Evolutionary conservation across 331 rosid genomes (phyloP), one percentile per base, ranked within the genome.

Genomic region (Prunus yedoensis): DNA sequence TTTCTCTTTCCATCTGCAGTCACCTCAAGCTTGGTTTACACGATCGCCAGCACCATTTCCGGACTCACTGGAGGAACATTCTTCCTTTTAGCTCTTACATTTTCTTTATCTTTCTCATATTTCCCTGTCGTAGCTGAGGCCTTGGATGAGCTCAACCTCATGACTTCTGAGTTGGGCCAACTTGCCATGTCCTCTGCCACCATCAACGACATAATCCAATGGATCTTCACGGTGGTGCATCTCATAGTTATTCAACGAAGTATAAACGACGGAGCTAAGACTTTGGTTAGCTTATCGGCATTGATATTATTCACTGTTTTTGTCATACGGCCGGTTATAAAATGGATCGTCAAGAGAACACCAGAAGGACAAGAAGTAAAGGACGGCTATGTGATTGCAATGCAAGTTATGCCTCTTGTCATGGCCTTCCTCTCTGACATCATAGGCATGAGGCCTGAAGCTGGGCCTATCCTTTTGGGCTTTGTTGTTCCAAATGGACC

Each of bases 401-500:
- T 78, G 70, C 53, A 86, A 35, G 0, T 82, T 3, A 60, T 74
- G 43, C 59, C 90, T 66, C 16, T 90, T 38, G 20, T 85, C 3
- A 80, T 87, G 74, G 89, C 83, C 27, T 79, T 90, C 63, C 3
- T 86, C 66, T 90, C 96, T 56, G 91, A 92, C 74, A 70, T 64
- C 47, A 59, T 86, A 27, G 97, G 93, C 65, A 1, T 86, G 25
- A 76, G 35, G 47, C 88, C 89, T 50, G 13, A 63, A 20, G 1
- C 80, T 54, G 85, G 82, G 18, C 79, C 90, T n/a, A 74, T 90
- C 77, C 5, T 89, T 38, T 74, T 93, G 23, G 94, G 97, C 18
- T 58, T 93, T 74, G 89, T 85, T 57, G 82, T 90, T 47, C 94
- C 96, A 25, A 85, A 89, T 47, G 93, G 96, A 7, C 94, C 86